Evolutionary conservation across 805 yeast genomes (phyloP).

Genomic region (Candida railenensis): DNA sequence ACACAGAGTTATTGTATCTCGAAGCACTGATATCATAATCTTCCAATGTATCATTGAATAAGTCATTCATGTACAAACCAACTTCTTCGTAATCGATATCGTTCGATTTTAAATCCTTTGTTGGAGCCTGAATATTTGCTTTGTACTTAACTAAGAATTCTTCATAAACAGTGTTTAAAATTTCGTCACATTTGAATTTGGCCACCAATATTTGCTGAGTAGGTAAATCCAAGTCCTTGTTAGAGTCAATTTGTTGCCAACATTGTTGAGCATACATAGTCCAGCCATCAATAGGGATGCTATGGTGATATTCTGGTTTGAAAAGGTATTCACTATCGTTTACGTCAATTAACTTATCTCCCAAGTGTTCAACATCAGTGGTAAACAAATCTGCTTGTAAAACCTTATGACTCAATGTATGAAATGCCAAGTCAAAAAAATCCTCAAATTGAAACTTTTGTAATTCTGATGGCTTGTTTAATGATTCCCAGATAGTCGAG

Average conservation of each 20-base stretch:
- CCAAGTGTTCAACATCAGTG: constrained; percentile 58
- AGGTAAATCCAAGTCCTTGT: constrained; percentile 93
- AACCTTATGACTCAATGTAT: constrained; percentile 80
- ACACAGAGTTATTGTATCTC: constrained; percentile 68
- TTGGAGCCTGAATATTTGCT: constrained; percentile 9
- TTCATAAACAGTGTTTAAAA: constrained; percentile 43
- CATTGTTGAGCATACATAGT: constrained; percentile 83
- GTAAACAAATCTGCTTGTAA: constrained; percentile 73
- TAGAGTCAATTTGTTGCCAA: constrained; percentile 91
- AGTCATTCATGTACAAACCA: constrained; percentile 40
- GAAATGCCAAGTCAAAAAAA: constrained; percentile 83
- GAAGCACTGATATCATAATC: constrained; percentile 72
- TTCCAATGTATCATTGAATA: constrained; percentile 48
- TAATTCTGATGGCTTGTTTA: constrained; percentile 71
- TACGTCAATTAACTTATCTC: constrained; percentile 53
- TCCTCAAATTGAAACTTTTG: constrained; percentile 58
- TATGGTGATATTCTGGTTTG: constrained; percentile 72
- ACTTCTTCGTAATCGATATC: constrained; percentile 41
- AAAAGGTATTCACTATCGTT: constrained; percentile 45
- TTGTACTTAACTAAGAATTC: constrained; percentile 25
- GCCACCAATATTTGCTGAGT: constrained; percentile 96
- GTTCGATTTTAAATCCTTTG: neutral
- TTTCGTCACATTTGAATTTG: constrained; percentile 91
- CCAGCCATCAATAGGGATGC: constrained; percentile 96
- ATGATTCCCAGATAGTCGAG: constrained; percentile 70